These are phyloP conservation scores for Monosporascus sp. DNA, from an alignment of 2,329 filamentous ascomycete genomes.

Conservation along the genomic window DNA sequence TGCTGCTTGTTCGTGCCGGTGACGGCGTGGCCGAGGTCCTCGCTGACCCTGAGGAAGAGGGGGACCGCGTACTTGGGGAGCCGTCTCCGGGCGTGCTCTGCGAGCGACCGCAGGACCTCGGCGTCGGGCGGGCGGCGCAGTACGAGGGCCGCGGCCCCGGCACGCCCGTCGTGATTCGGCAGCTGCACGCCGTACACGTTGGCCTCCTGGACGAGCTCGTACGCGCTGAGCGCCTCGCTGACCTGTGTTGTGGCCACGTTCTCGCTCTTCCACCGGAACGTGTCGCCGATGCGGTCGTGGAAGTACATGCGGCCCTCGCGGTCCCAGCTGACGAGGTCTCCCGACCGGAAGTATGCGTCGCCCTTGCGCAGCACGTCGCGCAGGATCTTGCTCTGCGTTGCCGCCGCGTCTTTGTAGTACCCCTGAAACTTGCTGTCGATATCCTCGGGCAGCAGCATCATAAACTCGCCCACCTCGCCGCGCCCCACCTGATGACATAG, in stretches of 20 bases:
- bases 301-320: conserved; percentile 70
- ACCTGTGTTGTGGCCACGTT: conserved; percentile 83
- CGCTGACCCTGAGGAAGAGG: conserved; percentile 67
- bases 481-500: conserved; percentile 55
- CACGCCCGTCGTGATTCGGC: conserved; percentile 76
- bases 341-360: conserved; percentile 78
- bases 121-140: conserved; percentile 42
- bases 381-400: conserved; percentile 69
- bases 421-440: conserved; percentile 67
- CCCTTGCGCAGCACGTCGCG: conserved; percentile 67
- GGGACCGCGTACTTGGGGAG: conserved; percentile 74
- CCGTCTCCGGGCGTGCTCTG: conserved; percentile 47
- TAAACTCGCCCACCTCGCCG: conserved; percentile 68
- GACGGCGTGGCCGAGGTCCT: conserved; percentile 51
- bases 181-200: conserved; percentile 82
- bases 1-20: conserved; percentile 90
- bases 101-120: conserved; percentile 52
- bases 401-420: conserved; percentile 70
- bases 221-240: conserved; percentile 64
- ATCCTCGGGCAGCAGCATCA: conserved; percentile 63
- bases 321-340: conserved; percentile 74
- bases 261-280: conserved; percentile 76
- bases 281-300: conserved; percentile 74
- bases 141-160: conserved; percentile 71
- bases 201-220: conserved; percentile 65